Base-by-base conservation (phyloP, 2,329 filamentous ascomycete genomes). In the Calonectria fujianensis region DNA sequence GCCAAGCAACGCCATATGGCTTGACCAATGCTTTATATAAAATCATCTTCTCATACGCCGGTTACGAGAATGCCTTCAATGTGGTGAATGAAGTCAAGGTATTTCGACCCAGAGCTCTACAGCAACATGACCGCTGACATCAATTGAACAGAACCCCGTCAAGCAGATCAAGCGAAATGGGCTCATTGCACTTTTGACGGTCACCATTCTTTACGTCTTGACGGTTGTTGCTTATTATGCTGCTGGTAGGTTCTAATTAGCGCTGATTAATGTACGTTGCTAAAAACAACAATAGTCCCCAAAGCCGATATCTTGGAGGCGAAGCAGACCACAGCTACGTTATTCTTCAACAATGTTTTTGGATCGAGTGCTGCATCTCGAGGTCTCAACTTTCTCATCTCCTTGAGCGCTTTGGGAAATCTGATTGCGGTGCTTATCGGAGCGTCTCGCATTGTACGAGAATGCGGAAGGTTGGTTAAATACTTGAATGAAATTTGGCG, bases 261-360 rank as follows among this genome's bases (percentile, higher is more conserved):
- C 32, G 31, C 31, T 32, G 32, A 10, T 35, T 35, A 35, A 35
- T 35, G 13, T 32, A 3, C 11, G 64, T 14, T 16, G 37, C 51
- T 31, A 45, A 64, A 18, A 16, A 11, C 20, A 11, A 45, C 27
- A 20, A 24, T 57, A 85, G 88, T 91, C 0, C 85, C 88, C 4
- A 90, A 90, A 72, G 83, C 86, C 13, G 86, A 89, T n/a, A 88
- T 93, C 32, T 76, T 86, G 1, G 80, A 83, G 0, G 90, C 90
- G 3, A 87, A 87, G 14, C 86, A 90, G 75, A 87, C 90, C 4
- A 89, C 90, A 0, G 91, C 91, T 0, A 86, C 87, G 41, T 80
- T 92, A 2, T 91, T 93, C 83, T 93, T 93, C 80, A 84, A 87
- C n/a, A 88, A 88, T 10, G 89, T 92, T 2, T 92, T 93, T 71